Conservation (phyloP, 2,329 filamentous ascomycete genomes). For the Coccinonectria pachysandricola region DNA sequence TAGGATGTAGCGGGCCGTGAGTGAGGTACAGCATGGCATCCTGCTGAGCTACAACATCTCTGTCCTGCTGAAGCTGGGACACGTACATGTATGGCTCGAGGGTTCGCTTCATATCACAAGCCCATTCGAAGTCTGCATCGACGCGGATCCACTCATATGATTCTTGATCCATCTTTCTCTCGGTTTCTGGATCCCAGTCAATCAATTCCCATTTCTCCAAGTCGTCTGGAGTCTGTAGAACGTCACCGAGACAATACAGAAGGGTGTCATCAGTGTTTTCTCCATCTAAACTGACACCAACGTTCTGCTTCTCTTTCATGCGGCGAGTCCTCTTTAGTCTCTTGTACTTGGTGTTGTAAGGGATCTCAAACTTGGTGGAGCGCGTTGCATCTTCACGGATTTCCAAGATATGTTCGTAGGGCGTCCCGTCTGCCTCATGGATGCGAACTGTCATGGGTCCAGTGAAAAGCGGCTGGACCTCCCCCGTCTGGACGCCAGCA, state of each 20-base stretch:
- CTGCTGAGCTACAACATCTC: conserved; percentile 84
- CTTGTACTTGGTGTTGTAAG: conserved; percentile 99
- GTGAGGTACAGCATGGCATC: conserved; percentile 68
- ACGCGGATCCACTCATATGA: conserved; percentile 98
- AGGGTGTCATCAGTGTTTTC: conserved; percentile 67
- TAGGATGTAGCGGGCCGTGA: conserved; percentile 56
- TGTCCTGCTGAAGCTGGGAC: conserved; percentile 91
- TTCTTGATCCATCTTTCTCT: conserved; percentile 86
- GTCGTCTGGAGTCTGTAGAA: conserved; percentile 75
- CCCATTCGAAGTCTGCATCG: conserved; percentile 97
- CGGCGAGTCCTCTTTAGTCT: conserved; percentile 79
- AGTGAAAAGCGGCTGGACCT: conserved; percentile 72
- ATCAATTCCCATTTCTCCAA: conserved; percentile 71
- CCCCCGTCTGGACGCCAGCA: conserved; percentile 56
- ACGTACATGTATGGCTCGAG: conserved; percentile 97
- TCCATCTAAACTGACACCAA: conserved; percentile 48
- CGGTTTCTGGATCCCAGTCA: conserved; percentile 84
- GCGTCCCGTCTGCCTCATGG: conserved; percentile 94
- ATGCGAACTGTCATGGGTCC: conserved; percentile 97
- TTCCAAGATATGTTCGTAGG: conserved; percentile 95
- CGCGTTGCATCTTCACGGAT: conserved; percentile 79
- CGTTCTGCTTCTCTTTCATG: conserved; percentile 61
- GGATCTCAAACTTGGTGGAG: conserved; percentile 74
- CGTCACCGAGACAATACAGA: conserved; percentile 85
- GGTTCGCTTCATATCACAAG: conserved; percentile 69